Evolutionary conservation across 306 rosid genomes (phyloP).

Genomic region (Crotalaria pallida): DNA sequence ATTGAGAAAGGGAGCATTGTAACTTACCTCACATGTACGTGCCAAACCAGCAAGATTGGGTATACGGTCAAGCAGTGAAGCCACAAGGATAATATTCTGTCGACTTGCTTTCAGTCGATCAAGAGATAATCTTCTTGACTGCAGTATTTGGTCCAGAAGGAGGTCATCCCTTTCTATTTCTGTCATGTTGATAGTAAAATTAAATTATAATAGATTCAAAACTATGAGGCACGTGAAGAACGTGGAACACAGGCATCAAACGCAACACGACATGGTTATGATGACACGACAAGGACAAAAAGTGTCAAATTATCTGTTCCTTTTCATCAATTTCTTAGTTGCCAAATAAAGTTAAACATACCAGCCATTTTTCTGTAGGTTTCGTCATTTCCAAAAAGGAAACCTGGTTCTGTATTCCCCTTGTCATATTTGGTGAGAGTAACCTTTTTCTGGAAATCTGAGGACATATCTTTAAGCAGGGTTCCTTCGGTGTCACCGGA

Average conservation of each 20-base stretch:
- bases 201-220: slow-evolving; percentile 10
- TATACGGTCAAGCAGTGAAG: slow-evolving; percentile 90
- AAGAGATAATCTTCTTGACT: slow-evolving; percentile 58
- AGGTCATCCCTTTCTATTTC: slow-evolving; percentile 82
- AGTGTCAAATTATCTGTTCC: not conserved
- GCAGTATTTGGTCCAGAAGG: slow-evolving; percentile 69
- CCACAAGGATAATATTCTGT: slow-evolving; percentile 66
- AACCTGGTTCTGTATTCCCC: slow-evolving; percentile 32
- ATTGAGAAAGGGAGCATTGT: slow-evolving; percentile 3
- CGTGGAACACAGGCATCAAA: not conserved
- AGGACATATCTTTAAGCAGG: slow-evolving; percentile 36
- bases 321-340: not conserved
- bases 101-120: slow-evolving; percentile 54
- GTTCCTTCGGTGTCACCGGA: slow-evolving; percentile 38
- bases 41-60: slow-evolving; percentile 97
- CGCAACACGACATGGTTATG: not conserved
- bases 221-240: not conserved
- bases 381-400: slow-evolving; percentile 46
- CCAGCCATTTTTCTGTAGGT: slow-evolving; percentile 55
- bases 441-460: slow-evolving; percentile 92
- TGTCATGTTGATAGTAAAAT: slow-evolving; percentile 36
- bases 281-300: not conserved
- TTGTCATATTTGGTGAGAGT: slow-evolving; percentile 63
- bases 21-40: slow-evolving; percentile 85
- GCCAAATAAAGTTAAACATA: slow-evolving; percentile 27